These are phyloP conservation scores for Wakefieldia striispora DNA, from an alignment of 768 basidiomycete species.

Conservation along the genomic window DNA sequence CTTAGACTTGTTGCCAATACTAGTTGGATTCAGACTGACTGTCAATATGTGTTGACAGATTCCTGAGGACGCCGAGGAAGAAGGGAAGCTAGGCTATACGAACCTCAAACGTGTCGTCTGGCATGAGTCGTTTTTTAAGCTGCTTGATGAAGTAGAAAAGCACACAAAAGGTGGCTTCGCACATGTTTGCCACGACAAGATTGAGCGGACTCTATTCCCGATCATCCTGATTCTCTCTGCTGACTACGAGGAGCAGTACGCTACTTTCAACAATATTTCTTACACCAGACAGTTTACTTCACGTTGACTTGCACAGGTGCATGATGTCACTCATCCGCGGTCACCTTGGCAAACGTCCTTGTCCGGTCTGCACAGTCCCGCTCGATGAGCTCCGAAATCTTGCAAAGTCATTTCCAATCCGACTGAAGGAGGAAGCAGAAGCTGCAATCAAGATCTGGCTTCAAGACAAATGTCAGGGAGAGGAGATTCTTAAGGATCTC, in stretches of 20 bases:
- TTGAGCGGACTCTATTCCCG: slow-evolving; percentile 32
- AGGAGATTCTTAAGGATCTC: slow-evolving; percentile 15
- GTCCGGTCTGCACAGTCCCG: slow-evolving; percentile 39
- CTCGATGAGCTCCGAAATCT: slow-evolving; percentile 24
- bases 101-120: slow-evolving; percentile 37
- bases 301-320: slow-evolving; percentile 27
- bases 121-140: slow-evolving; percentile 35
- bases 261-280: background rate
- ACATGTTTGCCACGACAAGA: slow-evolving; percentile 24
- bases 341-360: slow-evolving; percentile 28
- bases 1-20: background rate
- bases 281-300: background rate
- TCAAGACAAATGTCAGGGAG: slow-evolving; percentile 13
- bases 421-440: slow-evolving; percentile 17
- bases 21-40: background rate
- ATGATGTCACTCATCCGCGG: slow-evolving; percentile 41
- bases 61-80: slow-evolving; percentile 30
- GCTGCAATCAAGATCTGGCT: background rate
- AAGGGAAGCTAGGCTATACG: slow-evolving; percentile 29
- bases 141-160: slow-evolving; percentile 27
- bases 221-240: slow-evolving; percentile 38
- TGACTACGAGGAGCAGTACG: slow-evolving; percentile 49
- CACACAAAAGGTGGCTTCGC: slow-evolving; percentile 22
- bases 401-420: slow-evolving; percentile 6
- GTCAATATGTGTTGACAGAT: slow-evolving; percentile 18